These are phyloP conservation scores for Fusarium albosuccineum DNA, from an alignment of 2,329 filamentous ascomycete genomes.

Conservation along the genomic window DNA sequence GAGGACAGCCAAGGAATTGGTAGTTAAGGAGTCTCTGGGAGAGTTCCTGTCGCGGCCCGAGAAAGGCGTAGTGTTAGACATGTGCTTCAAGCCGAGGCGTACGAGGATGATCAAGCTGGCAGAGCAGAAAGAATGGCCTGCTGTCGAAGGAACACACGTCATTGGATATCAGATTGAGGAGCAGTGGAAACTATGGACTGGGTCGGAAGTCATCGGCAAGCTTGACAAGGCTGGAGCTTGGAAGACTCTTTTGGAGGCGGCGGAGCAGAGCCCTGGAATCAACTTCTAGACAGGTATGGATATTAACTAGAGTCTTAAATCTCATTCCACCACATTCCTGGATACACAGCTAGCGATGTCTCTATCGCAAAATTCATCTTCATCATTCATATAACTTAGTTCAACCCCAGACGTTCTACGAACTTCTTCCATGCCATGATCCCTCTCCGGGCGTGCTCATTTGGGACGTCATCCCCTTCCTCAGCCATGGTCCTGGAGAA, in stretches of 20 bases:
- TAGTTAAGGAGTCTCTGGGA: conserved; percentile 43
- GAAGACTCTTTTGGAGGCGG: conserved; percentile 18
- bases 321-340: background rate
- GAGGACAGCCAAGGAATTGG: conserved; percentile 45
- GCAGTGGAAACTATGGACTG: conserved; percentile 52
- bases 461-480: conserved; percentile 14
- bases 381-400: background rate
- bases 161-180: conserved; percentile 57
- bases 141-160: conserved; percentile 55
- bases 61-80: conserved; percentile 55
- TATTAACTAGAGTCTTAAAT: too few species aligned
- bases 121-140: conserved; percentile 50
- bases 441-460: conserved; percentile 15
- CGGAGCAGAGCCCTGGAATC: conserved; percentile 19
- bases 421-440: conserved; percentile 24
- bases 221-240: conserved; percentile 26
- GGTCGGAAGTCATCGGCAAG: conserved; percentile 42
- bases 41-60: conserved; percentile 43
- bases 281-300: conserved; percentile 9
- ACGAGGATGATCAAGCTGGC: conserved; percentile 54
- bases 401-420: conserved; percentile 4
- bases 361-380: too few species aligned
- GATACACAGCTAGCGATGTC: too few species aligned
- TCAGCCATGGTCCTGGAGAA: conserved; percentile 58
- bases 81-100: conserved; percentile 57